Conservation (phyloP, 2,329 filamentous ascomycete genomes). For the Pseudogymnoascus sp. region DNA sequence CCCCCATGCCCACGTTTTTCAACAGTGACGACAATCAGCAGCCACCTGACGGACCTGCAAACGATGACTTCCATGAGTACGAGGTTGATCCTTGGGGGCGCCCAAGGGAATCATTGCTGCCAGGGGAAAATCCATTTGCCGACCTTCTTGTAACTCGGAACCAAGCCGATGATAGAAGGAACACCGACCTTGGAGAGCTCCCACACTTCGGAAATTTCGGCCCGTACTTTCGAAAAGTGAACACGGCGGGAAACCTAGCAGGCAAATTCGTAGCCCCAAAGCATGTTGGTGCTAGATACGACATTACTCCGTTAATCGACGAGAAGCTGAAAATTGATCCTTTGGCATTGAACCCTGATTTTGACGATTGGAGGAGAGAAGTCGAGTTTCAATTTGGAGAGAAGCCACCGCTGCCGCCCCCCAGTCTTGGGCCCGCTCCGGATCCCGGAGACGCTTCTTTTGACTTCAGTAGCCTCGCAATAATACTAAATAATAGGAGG, state of each 20-base stretch:
- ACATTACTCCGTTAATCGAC: not conserved
- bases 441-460: not conserved
- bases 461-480: not conserved
- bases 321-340: not conserved
- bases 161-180: not conserved
- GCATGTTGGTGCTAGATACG: not conserved
- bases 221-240: not conserved
- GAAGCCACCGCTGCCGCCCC: not conserved
- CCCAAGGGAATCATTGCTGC: not conserved
- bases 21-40: not conserved
- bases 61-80: not conserved
- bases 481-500: not conserved
- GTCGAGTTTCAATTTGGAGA: slow-evolving; percentile 4
- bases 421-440: not conserved
- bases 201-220: not conserved
- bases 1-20: not conserved
- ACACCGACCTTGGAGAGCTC: not conserved
- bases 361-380: not conserved
- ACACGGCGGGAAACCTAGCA: too few species aligned
- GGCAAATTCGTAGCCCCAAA: not conserved
- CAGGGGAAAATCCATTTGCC: not conserved
- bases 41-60: not conserved
- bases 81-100: slow-evolving; percentile 1
- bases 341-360: not conserved
- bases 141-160: not conserved